phyloP scores from a whole-genome alignment of 2,329 filamentous ascomycete genomes.

The Pseudogymnoascus pannorum region DNA sequence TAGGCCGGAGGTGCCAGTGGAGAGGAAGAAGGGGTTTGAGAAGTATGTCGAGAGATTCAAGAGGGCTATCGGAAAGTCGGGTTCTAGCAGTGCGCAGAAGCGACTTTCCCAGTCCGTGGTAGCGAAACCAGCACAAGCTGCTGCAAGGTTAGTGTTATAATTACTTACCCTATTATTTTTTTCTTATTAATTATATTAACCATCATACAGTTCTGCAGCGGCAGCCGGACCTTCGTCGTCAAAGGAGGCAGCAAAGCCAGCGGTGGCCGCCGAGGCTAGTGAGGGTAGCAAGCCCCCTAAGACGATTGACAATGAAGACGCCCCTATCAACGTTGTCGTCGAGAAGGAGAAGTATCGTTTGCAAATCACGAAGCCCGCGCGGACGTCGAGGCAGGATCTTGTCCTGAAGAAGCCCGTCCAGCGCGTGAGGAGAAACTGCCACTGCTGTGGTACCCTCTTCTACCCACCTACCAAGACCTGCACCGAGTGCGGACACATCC shows the following conservation, averaged over 20 bases:
- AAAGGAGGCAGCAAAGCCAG: background rate
- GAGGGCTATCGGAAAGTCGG: constrained; percentile 24
- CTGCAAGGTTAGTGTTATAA: constrained; percentile 7
- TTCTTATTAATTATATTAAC: background rate
- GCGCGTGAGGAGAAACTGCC: constrained; percentile 68
- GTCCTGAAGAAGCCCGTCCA: constrained; percentile 66
- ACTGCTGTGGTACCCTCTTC: constrained; percentile 63
- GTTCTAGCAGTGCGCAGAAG: constrained; percentile 19
- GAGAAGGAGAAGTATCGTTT: constrained; percentile 37
- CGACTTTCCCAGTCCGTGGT: constrained; percentile 18
- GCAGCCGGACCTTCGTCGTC: background rate
- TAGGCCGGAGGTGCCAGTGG: constrained; percentile 15
- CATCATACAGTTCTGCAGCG: background rate
- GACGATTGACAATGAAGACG: constrained; percentile 10
- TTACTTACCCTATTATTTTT: background rate
- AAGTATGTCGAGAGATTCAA: constrained; percentile 24
- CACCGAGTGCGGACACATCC: constrained; percentile 59
- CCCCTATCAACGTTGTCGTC: constrained; percentile 23
- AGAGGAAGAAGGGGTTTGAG: constrained; percentile 22
- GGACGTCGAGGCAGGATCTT: constrained; percentile 61
- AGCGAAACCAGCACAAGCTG: constrained; percentile 11
- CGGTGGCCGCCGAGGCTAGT: background rate
- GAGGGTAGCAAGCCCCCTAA: background rate
- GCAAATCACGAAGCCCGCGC: constrained; percentile 53
- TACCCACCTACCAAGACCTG: constrained; percentile 54